Percentiles rank a stretch among this genome's conserved stretches.
These are phyloP conservation scores for Claviceps sorghi DNA, from an alignment of 2,329 filamentous ascomycete genomes.

Conservation along the genomic window DNA sequence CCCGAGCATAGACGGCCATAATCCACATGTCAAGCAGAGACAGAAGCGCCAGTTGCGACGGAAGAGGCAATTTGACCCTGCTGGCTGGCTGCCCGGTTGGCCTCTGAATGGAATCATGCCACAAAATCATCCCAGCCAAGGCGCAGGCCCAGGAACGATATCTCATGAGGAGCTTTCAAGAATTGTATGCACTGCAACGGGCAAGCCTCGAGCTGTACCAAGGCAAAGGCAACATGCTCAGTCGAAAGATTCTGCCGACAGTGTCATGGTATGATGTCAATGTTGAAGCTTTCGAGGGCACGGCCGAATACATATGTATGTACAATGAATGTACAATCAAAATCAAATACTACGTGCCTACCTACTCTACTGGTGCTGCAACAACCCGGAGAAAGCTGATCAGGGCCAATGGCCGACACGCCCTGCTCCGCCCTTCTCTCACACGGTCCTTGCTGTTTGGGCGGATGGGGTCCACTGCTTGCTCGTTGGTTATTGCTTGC, in stretches of 20 bases:
- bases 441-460: not conserved
- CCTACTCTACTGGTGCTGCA: not conserved
- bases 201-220: not conserved
- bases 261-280: not conserved
- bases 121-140: not conserved
- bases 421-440: conserved; percentile 5
- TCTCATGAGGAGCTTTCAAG: not conserved
- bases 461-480: conserved; percentile 1
- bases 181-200: not conserved
- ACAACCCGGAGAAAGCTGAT: not conserved
- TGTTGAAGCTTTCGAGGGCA: too few species aligned
- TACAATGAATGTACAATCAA: too few species aligned
- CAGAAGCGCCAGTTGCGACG: too few species aligned
- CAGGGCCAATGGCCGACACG: not conserved
- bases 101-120: not conserved
- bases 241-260: not conserved
- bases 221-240: not conserved
- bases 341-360: too few species aligned
- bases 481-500: conserved; percentile 2
- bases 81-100: too few species aligned
- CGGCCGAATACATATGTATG: too few species aligned
- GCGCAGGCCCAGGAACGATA: not conserved
- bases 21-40: too few species aligned
- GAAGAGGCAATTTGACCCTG: too few species aligned
- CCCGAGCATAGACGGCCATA: too few species aligned